Conservation (phyloP, 805 yeast species). For the Wickerhamomyces xylosicus region DNA sequence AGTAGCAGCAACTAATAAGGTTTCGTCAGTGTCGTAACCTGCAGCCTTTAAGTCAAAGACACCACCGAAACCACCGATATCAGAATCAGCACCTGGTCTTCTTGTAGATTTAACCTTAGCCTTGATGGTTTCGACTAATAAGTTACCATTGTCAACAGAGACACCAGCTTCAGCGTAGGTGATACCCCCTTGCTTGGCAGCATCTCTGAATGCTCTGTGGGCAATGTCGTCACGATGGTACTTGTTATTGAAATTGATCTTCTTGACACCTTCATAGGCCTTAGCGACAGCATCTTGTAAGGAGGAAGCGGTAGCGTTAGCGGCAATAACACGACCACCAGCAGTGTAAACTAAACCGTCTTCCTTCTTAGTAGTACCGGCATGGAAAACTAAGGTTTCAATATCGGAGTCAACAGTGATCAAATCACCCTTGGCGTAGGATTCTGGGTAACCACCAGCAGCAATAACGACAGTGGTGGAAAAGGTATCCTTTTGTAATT, state of each 20-base stretch:
- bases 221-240: conserved; percentile 92
- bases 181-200: conserved; percentile 29
- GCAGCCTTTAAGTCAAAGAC: conserved; percentile 82
- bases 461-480: conserved; percentile 93
- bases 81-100: conserved; percentile 94
- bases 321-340: conserved; percentile 96
- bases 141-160: conserved; percentile 91
- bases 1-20: conserved; percentile 92
- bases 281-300: conserved; percentile 72
- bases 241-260: conserved; percentile 61
- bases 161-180: conserved; percentile 97
- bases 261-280: conserved; percentile 79
- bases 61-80: conserved; percentile 99
- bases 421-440: conserved; percentile 77
- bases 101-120: conserved; percentile 84
- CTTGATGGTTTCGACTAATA: conserved; percentile 83
- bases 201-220: conserved; percentile 80
- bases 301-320: conserved; percentile 74
- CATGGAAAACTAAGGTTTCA: conserved; percentile 80
- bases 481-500: conserved; percentile 40
- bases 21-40: conserved; percentile 66
- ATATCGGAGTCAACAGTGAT: conserved; percentile 46
- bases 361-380: conserved; percentile 62
- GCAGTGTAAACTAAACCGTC: conserved; percentile 64
- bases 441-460: conserved; percentile 94